Evolutionary conservation across 176 grass and related monocot genomes (phyloP).

Genomic region (Musa schizocarpa): DNA sequence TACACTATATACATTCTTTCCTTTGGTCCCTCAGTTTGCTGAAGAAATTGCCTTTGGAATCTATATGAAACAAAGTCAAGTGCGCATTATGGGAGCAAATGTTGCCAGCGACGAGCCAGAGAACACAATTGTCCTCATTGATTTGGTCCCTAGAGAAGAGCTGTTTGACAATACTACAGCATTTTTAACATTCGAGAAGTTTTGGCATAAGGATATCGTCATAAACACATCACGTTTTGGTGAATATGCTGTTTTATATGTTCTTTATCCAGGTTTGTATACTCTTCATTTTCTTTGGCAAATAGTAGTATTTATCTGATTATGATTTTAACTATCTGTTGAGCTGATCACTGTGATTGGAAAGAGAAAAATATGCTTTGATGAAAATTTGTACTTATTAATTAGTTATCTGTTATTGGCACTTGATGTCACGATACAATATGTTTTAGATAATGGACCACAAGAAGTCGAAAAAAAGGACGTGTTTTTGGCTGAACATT

Average conservation of each 20-base stretch:
- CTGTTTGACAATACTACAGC: conserved; percentile 3
- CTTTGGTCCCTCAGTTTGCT: conserved; percentile 18
- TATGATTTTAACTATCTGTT: neutral
- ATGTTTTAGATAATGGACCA: neutral
- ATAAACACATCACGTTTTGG: conserved; percentile 18
- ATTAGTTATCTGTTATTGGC: neutral
- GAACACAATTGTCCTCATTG: conserved; percentile 3
- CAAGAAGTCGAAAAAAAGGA: neutral
- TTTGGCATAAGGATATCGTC: conserved; percentile 11
- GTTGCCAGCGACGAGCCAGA: conserved; percentile 10
- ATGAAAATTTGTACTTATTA: neutral
- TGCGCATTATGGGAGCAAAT: conserved; percentile 24
- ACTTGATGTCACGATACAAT: neutral
- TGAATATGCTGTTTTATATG: conserved; percentile 14
- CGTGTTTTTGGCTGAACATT: neutral
- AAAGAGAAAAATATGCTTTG: neutral
- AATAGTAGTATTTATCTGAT: neutral
- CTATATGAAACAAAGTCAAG: conserved; percentile 18
- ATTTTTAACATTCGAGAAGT: conserved; percentile 10
- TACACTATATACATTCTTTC: conserved; percentile 12
- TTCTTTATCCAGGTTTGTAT: conserved; percentile 17
- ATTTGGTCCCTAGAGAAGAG: conserved; percentile 10
- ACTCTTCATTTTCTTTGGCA: neutral
- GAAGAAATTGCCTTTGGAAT: conserved; percentile 15
- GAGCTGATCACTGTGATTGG: neutral